Base-by-base conservation (phyloP, 2,329 filamentous ascomycete genomes). In the Aspergillus fumigatiaffinis region DNA sequence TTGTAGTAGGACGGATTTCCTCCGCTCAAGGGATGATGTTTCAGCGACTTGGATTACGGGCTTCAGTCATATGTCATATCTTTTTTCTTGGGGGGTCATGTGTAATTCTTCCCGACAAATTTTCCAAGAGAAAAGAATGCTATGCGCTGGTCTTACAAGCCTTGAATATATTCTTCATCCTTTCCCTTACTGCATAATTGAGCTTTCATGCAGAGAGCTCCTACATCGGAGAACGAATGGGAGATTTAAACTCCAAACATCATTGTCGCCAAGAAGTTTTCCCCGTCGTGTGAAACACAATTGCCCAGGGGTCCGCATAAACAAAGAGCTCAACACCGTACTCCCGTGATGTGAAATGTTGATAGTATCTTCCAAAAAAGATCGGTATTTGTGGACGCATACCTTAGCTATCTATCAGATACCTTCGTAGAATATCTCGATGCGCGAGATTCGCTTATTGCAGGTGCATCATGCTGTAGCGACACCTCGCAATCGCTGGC, bases 251-350 rank as follows among this genome's bases (percentile, higher is more conserved):
- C 53, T 52, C 50, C 44, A 52, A 55, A 23, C 46, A 50, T 41
- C 32, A 10, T 49, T 44, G 28, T 29, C 53, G 56, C 56, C 56
- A 55, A 58, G 44, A 50, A 20, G 25, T 12, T 28, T 26, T 28
- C 32, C 49, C 35, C 51, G 32, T 48, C 29, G 38, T 42, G 35
- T 57, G 55, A 57, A 55, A 60, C 57, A 57, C 29, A 26, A 28
- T 54, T 49, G 25, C 51, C 49, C 53, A 52, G 53, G 56, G 56
- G 44, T 58, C 35, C 12, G 10, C 21, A 23, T 23, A 47, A 25
- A 23, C 21, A 47, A 46, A 23, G 12, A 47, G 21, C 8, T 38
- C 32, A 23, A 47, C 44, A 25, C 25, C 23, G 3, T 17, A 21
- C 23, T 47, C 23, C 51, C 51, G 51, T 53, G 29, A 50, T 35